Evolutionary conservation across 202 grass and related monocot species (phyloP).

Genomic region (Dendrocalamus latiflorus): DNA sequence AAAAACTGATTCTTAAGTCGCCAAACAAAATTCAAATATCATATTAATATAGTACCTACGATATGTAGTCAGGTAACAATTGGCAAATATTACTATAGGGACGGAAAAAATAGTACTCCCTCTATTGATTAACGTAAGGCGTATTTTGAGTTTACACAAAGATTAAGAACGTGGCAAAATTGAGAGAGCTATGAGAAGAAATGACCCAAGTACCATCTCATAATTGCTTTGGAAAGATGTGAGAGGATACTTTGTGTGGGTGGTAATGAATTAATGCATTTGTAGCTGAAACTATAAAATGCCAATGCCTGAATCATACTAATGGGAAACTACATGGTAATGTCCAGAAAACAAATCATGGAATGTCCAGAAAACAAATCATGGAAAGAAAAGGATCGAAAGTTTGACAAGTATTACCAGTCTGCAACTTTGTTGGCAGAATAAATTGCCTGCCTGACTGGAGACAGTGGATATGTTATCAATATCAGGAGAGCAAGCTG

Average conservation of each 20-base stretch:
- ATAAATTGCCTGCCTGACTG: constrained; percentile 24
- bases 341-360: neutral
- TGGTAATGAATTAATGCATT: neutral
- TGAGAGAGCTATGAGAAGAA: neutral
- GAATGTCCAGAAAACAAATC: neutral
- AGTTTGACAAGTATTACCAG: constrained; percentile 41
- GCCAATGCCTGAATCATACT: constrained; percentile 6
- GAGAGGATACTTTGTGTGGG: neutral
- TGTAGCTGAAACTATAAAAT: constrained; percentile 7
- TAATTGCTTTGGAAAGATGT: neutral
- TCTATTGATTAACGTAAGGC: neutral
- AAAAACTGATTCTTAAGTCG: neutral
- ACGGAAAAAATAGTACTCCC: neutral
- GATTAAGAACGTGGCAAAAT: neutral
- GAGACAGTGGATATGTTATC: constrained; percentile 29
- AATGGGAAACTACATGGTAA: constrained; percentile 5
- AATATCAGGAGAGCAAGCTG: constrained; percentile 44
- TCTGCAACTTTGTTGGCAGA: constrained; percentile 63
- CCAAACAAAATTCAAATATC: constrained; percentile 13
- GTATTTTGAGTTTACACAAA: neutral
- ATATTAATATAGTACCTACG: neutral
- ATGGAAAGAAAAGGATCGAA: neutral
- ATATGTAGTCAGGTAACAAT: neutral
- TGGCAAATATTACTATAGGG: neutral
- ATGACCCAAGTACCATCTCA: neutral